Conservation (phyloP, 2,329 filamentous ascomycete species). For the Thielaviopsis euricoi region DNA sequence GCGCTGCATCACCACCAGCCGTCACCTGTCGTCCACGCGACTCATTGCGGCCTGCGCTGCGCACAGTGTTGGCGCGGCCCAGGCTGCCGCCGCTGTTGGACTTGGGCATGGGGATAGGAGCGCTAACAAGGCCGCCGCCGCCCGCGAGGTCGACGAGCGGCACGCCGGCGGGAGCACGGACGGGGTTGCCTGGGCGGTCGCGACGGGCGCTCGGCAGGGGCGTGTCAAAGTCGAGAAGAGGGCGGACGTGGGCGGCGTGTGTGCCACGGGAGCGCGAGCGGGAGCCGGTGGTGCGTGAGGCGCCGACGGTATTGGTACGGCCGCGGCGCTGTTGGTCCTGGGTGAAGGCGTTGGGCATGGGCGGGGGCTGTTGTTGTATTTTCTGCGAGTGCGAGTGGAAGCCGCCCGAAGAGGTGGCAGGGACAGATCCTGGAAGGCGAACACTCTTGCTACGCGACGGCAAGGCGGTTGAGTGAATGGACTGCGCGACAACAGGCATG, state of each 20-base stretch:
- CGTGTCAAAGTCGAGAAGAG: constrained; percentile 45
- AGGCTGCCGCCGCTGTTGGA: constrained; percentile 3
- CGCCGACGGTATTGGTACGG: constrained; percentile 1
- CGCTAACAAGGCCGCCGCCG: background rate
- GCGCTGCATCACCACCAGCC: background rate
- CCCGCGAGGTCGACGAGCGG: constrained; percentile 31
- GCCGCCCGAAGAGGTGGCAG: background rate
- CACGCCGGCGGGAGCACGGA: constrained; percentile 24
- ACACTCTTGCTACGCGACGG: constrained; percentile 6
- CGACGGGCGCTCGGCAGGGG: constrained; percentile 45
- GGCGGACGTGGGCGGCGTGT: constrained; percentile 12
- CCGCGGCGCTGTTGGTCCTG: constrained; percentile 8
- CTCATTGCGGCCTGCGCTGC: constrained; percentile 3
- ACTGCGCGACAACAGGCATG: background rate
- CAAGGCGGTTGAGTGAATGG: background rate
- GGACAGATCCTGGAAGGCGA: background rate
- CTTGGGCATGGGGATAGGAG: too few relatives aligned
- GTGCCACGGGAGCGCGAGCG: constrained; percentile 16
- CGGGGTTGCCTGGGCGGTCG: constrained; percentile 33
- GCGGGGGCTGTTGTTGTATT: background rate
- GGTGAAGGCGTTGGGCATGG: constrained; percentile 7
- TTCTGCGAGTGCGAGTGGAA: constrained; percentile 9
- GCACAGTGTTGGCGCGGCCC: constrained; percentile 7
- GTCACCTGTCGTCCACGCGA: constrained; percentile 1
- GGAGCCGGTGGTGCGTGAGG: background rate